phyloP scores from a whole-genome alignment of 1,284 basidiomycete genomes.

The Puccinia horiana region DNA sequence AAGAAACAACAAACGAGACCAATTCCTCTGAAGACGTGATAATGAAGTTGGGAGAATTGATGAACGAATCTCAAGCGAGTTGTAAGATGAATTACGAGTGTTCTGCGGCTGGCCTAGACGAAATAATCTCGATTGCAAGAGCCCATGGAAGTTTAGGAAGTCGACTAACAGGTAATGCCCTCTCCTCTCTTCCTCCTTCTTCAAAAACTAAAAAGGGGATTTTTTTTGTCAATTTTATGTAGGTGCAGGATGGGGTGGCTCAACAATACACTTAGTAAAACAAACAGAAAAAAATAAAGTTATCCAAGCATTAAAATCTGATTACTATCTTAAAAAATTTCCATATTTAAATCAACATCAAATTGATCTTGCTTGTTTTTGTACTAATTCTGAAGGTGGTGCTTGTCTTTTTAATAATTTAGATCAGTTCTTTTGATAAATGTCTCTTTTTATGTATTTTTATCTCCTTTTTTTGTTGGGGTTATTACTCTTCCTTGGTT shows the following conservation, averaged over 20 bases:
- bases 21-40: constrained; percentile 1
- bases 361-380: constrained; percentile 72
- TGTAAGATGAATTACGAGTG: constrained; percentile 73
- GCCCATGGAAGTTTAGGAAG: constrained; percentile 74
- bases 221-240: background rate
- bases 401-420: constrained; percentile 60
- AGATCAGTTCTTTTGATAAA: background rate
- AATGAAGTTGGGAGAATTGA: constrained; percentile 68
- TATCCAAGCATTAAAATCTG: constrained; percentile 66
- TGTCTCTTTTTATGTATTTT: no score
- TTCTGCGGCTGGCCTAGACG: constrained; percentile 75
- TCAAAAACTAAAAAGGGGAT: constrained; percentile 46
- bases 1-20: background rate
- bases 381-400: constrained; percentile 78
- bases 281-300: constrained; percentile 70
- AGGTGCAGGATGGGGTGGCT: constrained; percentile 90
- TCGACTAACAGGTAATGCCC: constrained; percentile 68
- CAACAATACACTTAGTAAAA: constrained; percentile 77
- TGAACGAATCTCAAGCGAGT: constrained; percentile 75
- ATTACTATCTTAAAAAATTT: constrained; percentile 67
- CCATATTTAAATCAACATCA: constrained; percentile 66
- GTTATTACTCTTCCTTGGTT: no score
- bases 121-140: constrained; percentile 67
- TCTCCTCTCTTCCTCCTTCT: background rate
- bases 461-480: background rate